phyloP scores from a whole-genome alignment of 108 stramenopile genomes.

The Fragilariopsis cylindrus region DNA sequence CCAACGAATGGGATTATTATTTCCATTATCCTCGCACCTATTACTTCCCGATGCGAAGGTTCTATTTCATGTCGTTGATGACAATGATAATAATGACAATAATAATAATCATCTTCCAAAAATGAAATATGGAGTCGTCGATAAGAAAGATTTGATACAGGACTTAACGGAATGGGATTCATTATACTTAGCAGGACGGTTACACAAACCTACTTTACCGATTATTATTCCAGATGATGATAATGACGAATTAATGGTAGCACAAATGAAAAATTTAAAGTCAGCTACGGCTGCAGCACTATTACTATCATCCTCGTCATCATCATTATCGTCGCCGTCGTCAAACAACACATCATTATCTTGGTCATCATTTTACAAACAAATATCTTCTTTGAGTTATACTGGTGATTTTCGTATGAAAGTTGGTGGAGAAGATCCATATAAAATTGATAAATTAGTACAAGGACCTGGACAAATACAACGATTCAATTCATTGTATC shows the following conservation, averaged over 20 bases:
- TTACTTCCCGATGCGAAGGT: constrained; percentile 30
- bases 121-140: constrained; percentile 82
- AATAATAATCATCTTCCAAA: background rate
- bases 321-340: background rate
- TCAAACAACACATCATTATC: background rate
- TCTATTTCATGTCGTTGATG: constrained; percentile 39
- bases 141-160: constrained; percentile 49
- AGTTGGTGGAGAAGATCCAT: constrained; percentile 83
- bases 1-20: constrained; percentile 24
- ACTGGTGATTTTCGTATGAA: constrained; percentile 82
- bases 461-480: constrained; percentile 67
- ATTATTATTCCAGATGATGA: constrained; percentile 23
- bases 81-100: too few species aligned
- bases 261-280: constrained; percentile 57
- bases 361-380: constrained; percentile 33
- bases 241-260: constrained; percentile 36
- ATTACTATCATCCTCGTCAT: constrained; percentile 30
- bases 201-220: constrained; percentile 80
- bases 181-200: constrained; percentile 78
- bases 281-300: constrained; percentile 70
- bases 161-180: constrained; percentile 76
- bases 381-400: constrained; percentile 77
- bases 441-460: constrained; percentile 74
- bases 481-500: constrained; percentile 69
- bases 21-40: background rate